Percentiles rank a stretch among this genome's conserved stretches.
phyloP scores from a whole-genome alignment of 495 filamentous ascomycete species.

The Penicillium parvum region DNA sequence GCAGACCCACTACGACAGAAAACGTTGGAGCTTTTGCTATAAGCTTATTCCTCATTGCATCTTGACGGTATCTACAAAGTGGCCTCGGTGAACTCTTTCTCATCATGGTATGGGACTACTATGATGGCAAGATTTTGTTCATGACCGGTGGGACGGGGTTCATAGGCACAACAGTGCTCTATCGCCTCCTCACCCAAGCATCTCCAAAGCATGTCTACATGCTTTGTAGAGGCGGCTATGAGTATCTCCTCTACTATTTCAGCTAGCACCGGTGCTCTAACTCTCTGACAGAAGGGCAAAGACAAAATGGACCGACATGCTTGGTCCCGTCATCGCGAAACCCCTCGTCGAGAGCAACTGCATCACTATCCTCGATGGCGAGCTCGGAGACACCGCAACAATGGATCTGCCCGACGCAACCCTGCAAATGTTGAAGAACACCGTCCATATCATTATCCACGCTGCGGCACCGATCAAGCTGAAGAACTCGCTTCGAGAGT shows the following conservation, averaged over 20 bases:
- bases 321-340: conserved; percentile 8
- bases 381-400: conserved; percentile 24
- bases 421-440: conserved; percentile 23
- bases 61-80: not conserved
- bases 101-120: conserved; percentile 28
- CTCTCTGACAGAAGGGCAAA: conserved; percentile 21
- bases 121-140: conserved; percentile 22
- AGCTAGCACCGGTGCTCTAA: no score
- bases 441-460: conserved; percentile 23
- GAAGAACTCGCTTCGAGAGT: conserved; percentile 20
- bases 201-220: conserved; percentile 21
- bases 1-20: conserved; percentile 5
- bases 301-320: conserved; percentile 22
- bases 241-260: no score
- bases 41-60: conserved; percentile 4
- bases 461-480: conserved; percentile 16
- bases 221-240: conserved; percentile 21
- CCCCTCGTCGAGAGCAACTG: conserved; percentile 9
- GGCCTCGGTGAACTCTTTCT: not conserved
- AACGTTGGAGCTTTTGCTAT: not conserved
- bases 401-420: conserved; percentile 21
- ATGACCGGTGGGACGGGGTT: conserved; percentile 23
- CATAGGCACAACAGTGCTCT: conserved; percentile 22
- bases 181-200: conserved; percentile 17
- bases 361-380: conserved; percentile 23